Evolutionary conservation across 306 rosid species (phyloP), one percentile per base, ranked within the genome.

Genomic region (Lathyrus oleraceus): DNA sequence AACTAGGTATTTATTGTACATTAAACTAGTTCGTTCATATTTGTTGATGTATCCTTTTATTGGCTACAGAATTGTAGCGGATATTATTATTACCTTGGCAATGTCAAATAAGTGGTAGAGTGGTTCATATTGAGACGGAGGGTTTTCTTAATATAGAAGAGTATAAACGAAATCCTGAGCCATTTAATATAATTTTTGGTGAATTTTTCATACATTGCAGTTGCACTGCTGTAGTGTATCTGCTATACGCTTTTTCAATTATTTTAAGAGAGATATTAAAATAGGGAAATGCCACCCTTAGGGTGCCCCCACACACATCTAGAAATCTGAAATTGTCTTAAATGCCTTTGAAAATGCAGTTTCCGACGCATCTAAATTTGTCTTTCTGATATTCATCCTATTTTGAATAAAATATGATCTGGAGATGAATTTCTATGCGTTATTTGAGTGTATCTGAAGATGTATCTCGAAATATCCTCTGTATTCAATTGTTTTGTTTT

Each of bases 1-100:
- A 57, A 79, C 74, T 32, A n/a, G 45, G 58, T 71, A 71, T 67
- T 71, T 74, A 73, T 78, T 79, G 83, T 82, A 75, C 75, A 75
- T 78, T 82, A 71, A 17, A 70, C 43, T 61, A 71, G 70, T 67
- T 66, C 3, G 62, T 47, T 75, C 43, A 39, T 45, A 56, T 66
- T 70, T 65, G 75, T 74, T 74, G 52, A 49, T 70, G 63, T 74
- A 23, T 75, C 72, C 67, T 61, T 67, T 27, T 65, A 32, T 42
- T 70, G 49, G 57, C 65, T 54, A 62, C 72, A 56, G 21, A 65
- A 27, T 10, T 77, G 67, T 43, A 77, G 59, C 71, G 61, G 71
- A 30, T 59, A 13, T 59, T 59, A 13, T 59, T 59, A 9, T 49
- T 43, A 16, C 44, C 27, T 57, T 67, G 70, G 76, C 54, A 62